Base-by-base conservation (phyloP, 176 grass and related monocot species). In the Cocos nucifera region DNA sequence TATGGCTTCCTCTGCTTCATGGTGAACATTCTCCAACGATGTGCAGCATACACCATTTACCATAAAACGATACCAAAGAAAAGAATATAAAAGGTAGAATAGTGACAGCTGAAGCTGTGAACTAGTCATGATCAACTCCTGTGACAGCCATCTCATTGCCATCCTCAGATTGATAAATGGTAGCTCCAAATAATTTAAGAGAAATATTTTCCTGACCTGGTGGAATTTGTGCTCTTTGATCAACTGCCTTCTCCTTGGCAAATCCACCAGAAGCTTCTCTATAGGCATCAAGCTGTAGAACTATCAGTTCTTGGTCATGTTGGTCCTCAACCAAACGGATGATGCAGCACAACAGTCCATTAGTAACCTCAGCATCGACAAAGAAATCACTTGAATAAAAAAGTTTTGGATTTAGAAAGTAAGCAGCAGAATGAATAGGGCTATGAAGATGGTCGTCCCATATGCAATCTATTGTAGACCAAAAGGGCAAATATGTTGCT, bases 401-500 rank as follows among this genome's bases (percentile, higher is more conserved):
- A 14, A 88, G 71, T 49, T 58, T 52, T 17, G 92, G 92, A 66
- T 97, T 97, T 23, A 97, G 69, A 72, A 61, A 58, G 61, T 89
- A 85, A 55, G 72, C 84, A 22, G 78, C 83, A 67, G 75, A 78
- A 67, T 97, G 92, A 59, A 91, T 51, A 20, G 83, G 77, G 57
- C 72, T 85, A 57, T 97, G 81, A 58, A 97, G 70, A 76, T 83
- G 80, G 50, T 75, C 19, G 25, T 90, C 73, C 87, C 92, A 97
- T 50, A 91, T 77, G 25, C 61, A 25, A 27, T 97, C 87, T 73
- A 91, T 48, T 72, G 76, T 17, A 64, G 15, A 14, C 86, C 87
- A 91, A 73, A 59, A 73, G 26, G 19, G 67, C 18, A 35, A 65
- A 61, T 65, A 77, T 65, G 52, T 65, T 19, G 8, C 63, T 78